Evolutionary conservation across 1,284 basidiomycete genomes (phyloP), one percentile per base, ranked within the genome.

Genomic region (Grifola frondosa): DNA sequence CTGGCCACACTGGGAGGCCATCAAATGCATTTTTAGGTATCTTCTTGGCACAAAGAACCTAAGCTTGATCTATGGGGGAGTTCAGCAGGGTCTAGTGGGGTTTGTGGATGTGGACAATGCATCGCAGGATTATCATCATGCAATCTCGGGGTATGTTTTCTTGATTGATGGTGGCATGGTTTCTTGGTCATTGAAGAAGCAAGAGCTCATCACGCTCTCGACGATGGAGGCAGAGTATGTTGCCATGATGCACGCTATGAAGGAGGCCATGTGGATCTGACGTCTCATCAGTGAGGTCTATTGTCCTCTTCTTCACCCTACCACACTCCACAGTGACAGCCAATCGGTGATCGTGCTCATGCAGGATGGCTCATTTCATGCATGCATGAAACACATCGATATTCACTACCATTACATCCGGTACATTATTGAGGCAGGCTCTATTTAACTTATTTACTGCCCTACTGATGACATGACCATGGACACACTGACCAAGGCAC

Each of bases 351-450:
- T n/a, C n/a, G n/a, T n/a, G n/a, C n/a, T n/a, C n/a, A 13, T 37
- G 10, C 32, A 38, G 24, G 24, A 47, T 31, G 31, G 33, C 16
- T n/a, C 12, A 15, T 39, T 21, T 19, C 59, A 61, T 36, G 37
- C 49, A 1, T 39, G 58, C 4, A 53, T 58, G 15, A 69, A 69
- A 46, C 68, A 72, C 46, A 66, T 71, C 33, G 61, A 64, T 30
- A 53, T 69, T 16, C 43, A 42, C 4, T 52, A 61, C 38, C 68
- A 69, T 41, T 62, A 54, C 28, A 46, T 69, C 4, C 58, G 66
- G 0, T 62, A 68, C 15, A 30, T 33, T 4, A 50, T 69, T 23
- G 44, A 48, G 5, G 30, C 35, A 3, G 49, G 47, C 1, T 10
- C 35, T 1, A 41, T 66, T 21, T 11, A 17, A 0, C 30, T 60